These are phyloP conservation scores for Penicillium flavigenum DNA, from an alignment of 495 filamentous ascomycete species.

Conservation along the genomic window DNA sequence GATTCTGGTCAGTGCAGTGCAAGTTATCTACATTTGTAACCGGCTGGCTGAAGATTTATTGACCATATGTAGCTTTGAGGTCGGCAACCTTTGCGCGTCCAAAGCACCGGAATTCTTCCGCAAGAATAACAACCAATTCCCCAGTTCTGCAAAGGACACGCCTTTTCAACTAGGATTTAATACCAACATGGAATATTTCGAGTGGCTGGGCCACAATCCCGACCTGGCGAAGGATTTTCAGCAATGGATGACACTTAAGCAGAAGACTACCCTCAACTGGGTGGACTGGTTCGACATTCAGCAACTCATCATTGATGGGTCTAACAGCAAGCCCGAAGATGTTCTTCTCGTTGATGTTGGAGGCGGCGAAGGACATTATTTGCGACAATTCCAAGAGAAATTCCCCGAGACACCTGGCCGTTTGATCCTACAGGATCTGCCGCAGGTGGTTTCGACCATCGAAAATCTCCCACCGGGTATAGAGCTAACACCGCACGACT, in stretches of 20 bases:
- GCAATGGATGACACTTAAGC: constrained; percentile 29
- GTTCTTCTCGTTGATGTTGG: background rate
- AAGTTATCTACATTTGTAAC: too few relatives aligned
- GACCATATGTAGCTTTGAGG: too few relatives aligned
- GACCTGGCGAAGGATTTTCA: constrained; percentile 25
- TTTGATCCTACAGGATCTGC: background rate
- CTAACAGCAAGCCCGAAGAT: constrained; percentile 16
- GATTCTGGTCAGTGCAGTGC: too few relatives aligned
- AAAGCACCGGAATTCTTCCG: too few relatives aligned
- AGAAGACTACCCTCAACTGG: constrained; percentile 27
- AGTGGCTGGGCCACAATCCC: constrained; percentile 28
- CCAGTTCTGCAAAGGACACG: too few relatives aligned
- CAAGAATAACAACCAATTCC: too few relatives aligned
- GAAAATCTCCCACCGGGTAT: background rate
- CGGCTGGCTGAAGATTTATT: too few relatives aligned
- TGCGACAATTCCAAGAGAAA: background rate
- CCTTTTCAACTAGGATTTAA: constrained; percentile 5
- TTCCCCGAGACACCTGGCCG: background rate
- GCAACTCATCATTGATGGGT: constrained; percentile 23
- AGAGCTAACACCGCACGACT: background rate
- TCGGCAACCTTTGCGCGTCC: too few relatives aligned
- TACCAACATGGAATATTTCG: constrained; percentile 33
- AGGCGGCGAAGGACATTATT: background rate
- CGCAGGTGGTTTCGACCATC: background rate
- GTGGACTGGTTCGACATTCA: constrained; percentile 34